Conservation (phyloP, 305 asterid species). For the Solanum chacoense region DNA sequence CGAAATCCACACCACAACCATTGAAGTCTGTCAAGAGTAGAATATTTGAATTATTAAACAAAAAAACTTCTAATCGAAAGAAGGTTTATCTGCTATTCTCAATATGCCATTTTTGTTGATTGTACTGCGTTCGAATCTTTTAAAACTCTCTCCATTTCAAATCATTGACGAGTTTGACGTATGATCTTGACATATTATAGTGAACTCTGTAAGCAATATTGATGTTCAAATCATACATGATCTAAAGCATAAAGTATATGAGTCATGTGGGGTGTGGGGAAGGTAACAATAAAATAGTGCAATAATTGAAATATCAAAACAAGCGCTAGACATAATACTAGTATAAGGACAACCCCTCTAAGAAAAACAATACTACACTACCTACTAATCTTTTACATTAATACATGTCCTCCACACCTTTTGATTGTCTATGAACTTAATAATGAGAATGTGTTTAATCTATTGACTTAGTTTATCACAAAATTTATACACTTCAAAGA, state of each 20-base stretch:
- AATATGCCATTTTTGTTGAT: neutral
- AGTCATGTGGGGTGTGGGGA: neutral
- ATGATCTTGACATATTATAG: neutral
- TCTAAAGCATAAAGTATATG: no score
- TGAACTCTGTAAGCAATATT: neutral
- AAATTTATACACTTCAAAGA: neutral
- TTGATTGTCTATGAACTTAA: neutral
- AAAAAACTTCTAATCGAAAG: neutral
- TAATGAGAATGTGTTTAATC: neutral
- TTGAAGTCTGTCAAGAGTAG: neutral
- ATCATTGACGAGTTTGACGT: neutral
- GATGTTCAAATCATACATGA: neutral
- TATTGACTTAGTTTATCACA: neutral
- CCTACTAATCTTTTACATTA: neutral
- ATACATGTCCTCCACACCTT: neutral
- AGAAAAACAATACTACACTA: no score
- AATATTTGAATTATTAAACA: neutral
- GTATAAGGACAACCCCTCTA: neutral
- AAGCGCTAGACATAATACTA: neutral
- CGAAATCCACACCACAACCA: neutral
- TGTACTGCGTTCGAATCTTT: neutral
- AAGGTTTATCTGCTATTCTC: neutral
- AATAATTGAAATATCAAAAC: no score
- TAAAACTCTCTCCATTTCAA: neutral
- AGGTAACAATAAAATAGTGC: neutral